A percentile compares a stretch with the other conserved stretches of the same genome.
These are phyloP conservation scores for Xylaria palmicola DNA, from an alignment of 495 filamentous ascomycete genomes.

Conservation along the genomic window DNA sequence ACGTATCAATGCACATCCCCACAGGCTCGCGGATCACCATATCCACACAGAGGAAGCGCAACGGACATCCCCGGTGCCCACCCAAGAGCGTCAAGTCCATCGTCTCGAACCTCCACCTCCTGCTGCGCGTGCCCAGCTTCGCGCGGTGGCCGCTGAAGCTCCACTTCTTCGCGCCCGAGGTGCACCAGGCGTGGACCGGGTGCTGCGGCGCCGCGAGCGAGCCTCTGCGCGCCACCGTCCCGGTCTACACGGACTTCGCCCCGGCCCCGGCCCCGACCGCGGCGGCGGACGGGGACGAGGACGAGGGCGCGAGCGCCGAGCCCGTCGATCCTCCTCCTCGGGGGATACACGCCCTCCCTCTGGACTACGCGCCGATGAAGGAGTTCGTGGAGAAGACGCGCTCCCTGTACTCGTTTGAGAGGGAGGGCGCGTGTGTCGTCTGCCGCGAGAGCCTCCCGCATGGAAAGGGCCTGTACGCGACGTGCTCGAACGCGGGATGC, in stretches of 20 bases:
- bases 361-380: slow-evolving; percentile 65
- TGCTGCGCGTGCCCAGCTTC: slow-evolving; percentile 78
- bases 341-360: slow-evolving; percentile 58
- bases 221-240: slow-evolving; percentile 49
- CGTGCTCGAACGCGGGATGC: slow-evolving; percentile 70
- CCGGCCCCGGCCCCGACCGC: slow-evolving; percentile 7
- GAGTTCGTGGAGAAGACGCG: slow-evolving; percentile 69
- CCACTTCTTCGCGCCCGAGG: slow-evolving; percentile 75
- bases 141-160: slow-evolving; percentile 75
- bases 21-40: slow-evolving; percentile 52
- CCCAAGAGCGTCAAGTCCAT: slow-evolving; percentile 58
- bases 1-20: slow-evolving; percentile 70
- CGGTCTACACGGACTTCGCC: slow-evolving; percentile 56
- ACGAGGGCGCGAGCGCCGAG: background rate
- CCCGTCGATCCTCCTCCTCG: slow-evolving; percentile 28
- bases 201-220: slow-evolving; percentile 54
- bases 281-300: background rate
- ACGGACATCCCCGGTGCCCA: slow-evolving; percentile 51
- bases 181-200: slow-evolving; percentile 63
- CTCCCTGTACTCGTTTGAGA: slow-evolving; percentile 59
- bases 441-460: slow-evolving; percentile 55
- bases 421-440: slow-evolving; percentile 59
- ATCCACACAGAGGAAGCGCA: slow-evolving; percentile 35
- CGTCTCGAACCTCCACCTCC: slow-evolving; percentile 72
- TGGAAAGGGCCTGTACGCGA: slow-evolving; percentile 54